These are phyloP conservation scores for Solanum arcanum DNA, from an alignment of 257 asterid species.

Conservation along the genomic window DNA sequence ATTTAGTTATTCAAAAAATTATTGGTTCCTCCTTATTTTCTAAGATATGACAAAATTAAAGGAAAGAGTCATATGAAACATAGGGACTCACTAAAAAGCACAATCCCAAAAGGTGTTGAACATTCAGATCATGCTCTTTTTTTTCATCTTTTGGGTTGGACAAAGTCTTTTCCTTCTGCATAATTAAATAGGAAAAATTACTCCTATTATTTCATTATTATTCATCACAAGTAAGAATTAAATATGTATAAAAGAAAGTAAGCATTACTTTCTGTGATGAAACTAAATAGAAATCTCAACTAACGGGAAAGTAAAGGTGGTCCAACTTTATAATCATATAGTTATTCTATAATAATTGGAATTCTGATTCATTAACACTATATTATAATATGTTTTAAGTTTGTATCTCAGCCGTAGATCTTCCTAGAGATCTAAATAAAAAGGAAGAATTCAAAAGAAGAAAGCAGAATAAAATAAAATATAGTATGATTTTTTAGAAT, in stretches of 20 bases:
- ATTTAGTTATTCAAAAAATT: background rate
- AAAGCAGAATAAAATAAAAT: background rate
- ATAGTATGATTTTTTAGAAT: background rate
- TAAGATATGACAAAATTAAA: background rate
- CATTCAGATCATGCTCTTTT: background rate
- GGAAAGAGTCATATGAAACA: background rate
- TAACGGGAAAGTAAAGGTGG: background rate
- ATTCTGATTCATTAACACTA: background rate
- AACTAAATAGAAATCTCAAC: background rate
- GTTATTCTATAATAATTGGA: background rate
- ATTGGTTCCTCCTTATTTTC: background rate
- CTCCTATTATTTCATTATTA: background rate
- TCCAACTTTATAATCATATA: background rate
- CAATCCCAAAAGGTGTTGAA: background rate
- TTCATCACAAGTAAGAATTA: background rate
- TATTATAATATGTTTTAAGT: background rate
- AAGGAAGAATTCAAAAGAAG: background rate
- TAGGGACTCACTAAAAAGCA: background rate
- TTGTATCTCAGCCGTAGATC: background rate
- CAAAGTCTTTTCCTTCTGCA: background rate
- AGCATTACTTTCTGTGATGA: background rate
- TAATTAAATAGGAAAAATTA: background rate
- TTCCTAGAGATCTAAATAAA: background rate
- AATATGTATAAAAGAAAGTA: background rate
- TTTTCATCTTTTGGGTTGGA: background rate